These are phyloP conservation scores for Botrytis deweyae DNA, from an alignment of 2,329 filamentous ascomycete genomes.

Conservation along the genomic window DNA sequence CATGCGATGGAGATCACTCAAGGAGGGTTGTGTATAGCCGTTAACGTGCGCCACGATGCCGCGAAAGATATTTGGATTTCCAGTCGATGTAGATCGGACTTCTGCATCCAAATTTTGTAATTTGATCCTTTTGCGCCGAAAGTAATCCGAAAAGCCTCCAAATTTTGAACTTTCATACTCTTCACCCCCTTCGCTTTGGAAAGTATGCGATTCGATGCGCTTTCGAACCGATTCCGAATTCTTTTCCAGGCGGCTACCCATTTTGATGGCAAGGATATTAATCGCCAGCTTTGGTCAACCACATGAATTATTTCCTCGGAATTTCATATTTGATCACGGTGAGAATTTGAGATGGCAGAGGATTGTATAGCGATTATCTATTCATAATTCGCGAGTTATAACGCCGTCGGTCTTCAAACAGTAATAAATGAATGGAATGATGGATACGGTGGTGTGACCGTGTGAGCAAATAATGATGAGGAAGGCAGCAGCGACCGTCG, in stretches of 20 bases:
- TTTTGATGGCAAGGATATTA: conserved; percentile 35
- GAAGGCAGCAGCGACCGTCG: neutral
- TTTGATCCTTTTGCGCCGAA: conserved; percentile 94
- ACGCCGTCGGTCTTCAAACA: neutral
- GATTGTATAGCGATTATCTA: neutral
- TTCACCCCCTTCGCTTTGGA: conserved; percentile 79
- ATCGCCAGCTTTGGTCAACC: neutral
- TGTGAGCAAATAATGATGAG: neutral
- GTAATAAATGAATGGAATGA: neutral
- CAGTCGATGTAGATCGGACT: conserved; percentile 64
- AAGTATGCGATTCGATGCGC: conserved; percentile 64
- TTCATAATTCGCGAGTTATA: neutral
- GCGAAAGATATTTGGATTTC: conserved; percentile 83
- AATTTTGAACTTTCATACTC: conserved; percentile 88
- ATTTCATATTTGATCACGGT: neutral
- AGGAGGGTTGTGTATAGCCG: conserved; percentile 91
- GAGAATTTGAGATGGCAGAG: neutral
- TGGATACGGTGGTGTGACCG: neutral
- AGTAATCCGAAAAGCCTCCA: conserved; percentile 88
- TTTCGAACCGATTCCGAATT: conserved; percentile 63
- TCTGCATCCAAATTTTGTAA: conserved; percentile 91
- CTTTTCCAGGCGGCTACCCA: conserved; percentile 62
- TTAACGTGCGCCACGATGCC: conserved; percentile 89
- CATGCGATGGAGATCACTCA: conserved; percentile 83
- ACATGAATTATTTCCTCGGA: neutral